Conservation (phyloP, 1,139 yeast genomes). For the Starmera stellimalicola region DNA sequence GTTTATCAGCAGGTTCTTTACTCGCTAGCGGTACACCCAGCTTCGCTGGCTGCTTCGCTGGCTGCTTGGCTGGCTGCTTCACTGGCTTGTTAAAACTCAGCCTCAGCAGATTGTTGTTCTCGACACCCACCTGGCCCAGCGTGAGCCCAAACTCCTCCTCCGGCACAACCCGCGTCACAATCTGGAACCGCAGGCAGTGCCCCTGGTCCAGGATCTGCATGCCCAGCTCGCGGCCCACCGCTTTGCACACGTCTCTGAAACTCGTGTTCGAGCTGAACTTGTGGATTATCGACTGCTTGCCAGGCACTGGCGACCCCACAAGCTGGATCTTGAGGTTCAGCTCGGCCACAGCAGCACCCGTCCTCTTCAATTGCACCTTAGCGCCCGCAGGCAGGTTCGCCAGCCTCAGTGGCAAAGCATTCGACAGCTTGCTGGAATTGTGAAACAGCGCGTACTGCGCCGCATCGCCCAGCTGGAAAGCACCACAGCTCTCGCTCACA, state of each 20-base stretch:
- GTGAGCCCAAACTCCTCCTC: conserved; percentile 6
- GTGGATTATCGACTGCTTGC: conserved; percentile 10
- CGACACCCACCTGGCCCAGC: conserved; percentile 14
- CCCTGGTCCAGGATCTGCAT: conserved; percentile 6
- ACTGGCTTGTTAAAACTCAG: conserved; percentile 3
- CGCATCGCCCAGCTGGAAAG: conserved; percentile 8
- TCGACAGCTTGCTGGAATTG: conserved; percentile 16
- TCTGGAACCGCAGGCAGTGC: conserved; percentile 10
- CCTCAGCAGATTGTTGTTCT: conserved; percentile 17
- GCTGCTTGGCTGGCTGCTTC: background rate
- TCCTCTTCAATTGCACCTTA: conserved; percentile 17
- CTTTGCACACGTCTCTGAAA: conserved; percentile 5
- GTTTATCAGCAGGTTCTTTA: background rate
- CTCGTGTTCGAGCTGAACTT: conserved; percentile 8
- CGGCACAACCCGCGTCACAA: conserved; percentile 10
- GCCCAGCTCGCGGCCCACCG: conserved; percentile 9
- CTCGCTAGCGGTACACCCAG: too few species aligned
- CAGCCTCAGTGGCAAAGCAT: conserved; percentile 24
- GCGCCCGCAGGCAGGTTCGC: conserved; percentile 25
- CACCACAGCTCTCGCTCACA: conserved; percentile 1
- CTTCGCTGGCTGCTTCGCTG: background rate
- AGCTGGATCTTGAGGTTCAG: conserved; percentile 16
- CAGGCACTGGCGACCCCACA: conserved; percentile 10
- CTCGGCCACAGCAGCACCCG: background rate
- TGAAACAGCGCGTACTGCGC: conserved; percentile 14